A percentile compares a stretch with the other conserved stretches of the same genome.
phyloP scores from a whole-genome alignment of 2,329 filamentous ascomycete genomes.

The Penicillium sumatraense region DNA sequence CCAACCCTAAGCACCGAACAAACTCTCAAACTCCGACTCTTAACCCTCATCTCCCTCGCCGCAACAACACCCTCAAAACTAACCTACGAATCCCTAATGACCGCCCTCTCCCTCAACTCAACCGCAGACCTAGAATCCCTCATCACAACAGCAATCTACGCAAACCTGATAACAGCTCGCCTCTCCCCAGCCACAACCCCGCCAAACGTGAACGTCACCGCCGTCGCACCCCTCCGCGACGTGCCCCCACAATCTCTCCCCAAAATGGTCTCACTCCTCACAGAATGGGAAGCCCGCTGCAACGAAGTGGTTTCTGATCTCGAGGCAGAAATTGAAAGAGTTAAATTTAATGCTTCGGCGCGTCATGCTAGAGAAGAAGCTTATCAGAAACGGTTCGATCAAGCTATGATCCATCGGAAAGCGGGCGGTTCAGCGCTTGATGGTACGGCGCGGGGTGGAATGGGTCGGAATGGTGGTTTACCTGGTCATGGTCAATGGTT shows the following conservation, averaged over 20 bases:
- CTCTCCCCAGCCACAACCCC: slow-evolving; percentile 85
- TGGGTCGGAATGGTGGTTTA: too few relatives aligned
- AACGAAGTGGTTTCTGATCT: slow-evolving; percentile 72
- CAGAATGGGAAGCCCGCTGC: slow-evolving; percentile 80
- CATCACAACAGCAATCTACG: slow-evolving; percentile 85
- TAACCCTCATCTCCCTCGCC: slow-evolving; percentile 83
- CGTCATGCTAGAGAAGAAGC: slow-evolving; percentile 57
- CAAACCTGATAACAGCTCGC: slow-evolving; percentile 77
- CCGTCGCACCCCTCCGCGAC: slow-evolving; percentile 84
- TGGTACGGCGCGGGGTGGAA: too few relatives aligned
- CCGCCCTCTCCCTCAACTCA: slow-evolving; percentile 68
- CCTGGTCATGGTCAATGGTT: too few relatives aligned
- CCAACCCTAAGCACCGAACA: slow-evolving; percentile 76
- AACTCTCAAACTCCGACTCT: slow-evolving; percentile 82
- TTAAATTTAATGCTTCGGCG: slow-evolving; percentile 63
- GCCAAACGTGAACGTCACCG: slow-evolving; percentile 74
- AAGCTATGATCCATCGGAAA: slow-evolving; percentile 49
- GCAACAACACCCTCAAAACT: slow-evolving; percentile 69
- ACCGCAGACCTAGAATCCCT: slow-evolving; percentile 79
- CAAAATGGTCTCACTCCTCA: slow-evolving; percentile 69
- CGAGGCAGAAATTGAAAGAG: slow-evolving; percentile 71
- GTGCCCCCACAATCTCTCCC: slow-evolving; percentile 74
- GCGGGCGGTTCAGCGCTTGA: not conserved
- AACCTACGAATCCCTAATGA: slow-evolving; percentile 72
- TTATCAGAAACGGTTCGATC: slow-evolving; percentile 55